These are phyloP conservation scores for Lactuca sativa DNA, from an alignment of 129 eudicot genomes.

Conservation along the genomic window DNA sequence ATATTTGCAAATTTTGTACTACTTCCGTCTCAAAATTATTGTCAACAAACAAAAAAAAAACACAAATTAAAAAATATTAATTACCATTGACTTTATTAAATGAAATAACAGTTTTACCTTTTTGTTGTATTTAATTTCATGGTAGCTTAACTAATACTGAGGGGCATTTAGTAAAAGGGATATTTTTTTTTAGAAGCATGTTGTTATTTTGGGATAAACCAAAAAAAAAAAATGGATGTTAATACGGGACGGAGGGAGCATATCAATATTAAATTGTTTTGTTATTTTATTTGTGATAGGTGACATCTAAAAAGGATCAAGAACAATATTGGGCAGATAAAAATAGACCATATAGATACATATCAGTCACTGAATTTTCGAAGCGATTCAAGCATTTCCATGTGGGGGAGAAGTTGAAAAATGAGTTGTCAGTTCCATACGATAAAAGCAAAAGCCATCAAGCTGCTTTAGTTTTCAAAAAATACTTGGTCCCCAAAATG, in stretches of 20 bases:
- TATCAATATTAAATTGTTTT: neutral
- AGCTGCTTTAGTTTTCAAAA: constrained; percentile 57
- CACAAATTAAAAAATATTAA: too few species aligned
- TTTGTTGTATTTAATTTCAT: too few species aligned
- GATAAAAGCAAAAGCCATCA: constrained; percentile 57
- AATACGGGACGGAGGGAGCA: too few species aligned
- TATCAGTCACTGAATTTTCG: constrained; percentile 62
- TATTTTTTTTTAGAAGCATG: too few species aligned
- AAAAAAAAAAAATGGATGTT: too few species aligned
- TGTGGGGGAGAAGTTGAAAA: constrained; percentile 52
- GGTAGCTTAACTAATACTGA: too few species aligned
- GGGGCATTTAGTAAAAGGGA: too few species aligned
- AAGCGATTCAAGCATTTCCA: constrained; percentile 67
- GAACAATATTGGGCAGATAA: constrained; percentile 87
- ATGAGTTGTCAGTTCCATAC: constrained; percentile 66
- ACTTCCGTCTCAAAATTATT: too few species aligned
- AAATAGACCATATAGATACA: constrained; percentile 48
- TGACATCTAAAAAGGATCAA: constrained; percentile 91
- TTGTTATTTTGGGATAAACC: too few species aligned
- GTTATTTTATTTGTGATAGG: constrained; percentile 36
- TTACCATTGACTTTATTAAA: too few species aligned
- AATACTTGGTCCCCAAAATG: constrained; percentile 53
- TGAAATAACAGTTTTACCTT: too few species aligned
- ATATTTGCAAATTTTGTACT: neutral
- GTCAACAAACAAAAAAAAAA: too few species aligned